Base-by-base conservation (phyloP, 805 yeast species). In the Zygotorulaspora chibaensis region DNA sequence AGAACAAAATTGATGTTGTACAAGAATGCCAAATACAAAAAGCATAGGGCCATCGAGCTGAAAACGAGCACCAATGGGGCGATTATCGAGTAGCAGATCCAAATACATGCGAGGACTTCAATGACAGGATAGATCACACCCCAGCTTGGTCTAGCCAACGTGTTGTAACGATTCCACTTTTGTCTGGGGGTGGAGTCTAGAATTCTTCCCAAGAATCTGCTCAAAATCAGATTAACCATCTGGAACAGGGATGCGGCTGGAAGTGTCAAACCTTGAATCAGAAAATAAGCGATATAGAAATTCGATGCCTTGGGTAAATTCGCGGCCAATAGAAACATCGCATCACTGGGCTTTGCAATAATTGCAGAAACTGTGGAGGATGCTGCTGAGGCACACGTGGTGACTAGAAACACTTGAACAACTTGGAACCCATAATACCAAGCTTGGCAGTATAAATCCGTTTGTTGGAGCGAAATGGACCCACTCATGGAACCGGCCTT, bases 391-490 rank as follows among this genome's bases (percentile, higher is more conserved):
- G 96, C 75, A 44, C 85, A 62, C 3, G 98, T 88, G 35, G 84
- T 75, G 40, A 90, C 95, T 47, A 93, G 65, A 67, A 91, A 93
- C 10, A 85, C 90, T 67, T 91, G 89, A 48, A 91, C 80, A 39
- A 89, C 91, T 71, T 87, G 89, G 78, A 91, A 91, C 1, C 86
- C 96, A 68, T 76, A 91, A 68, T 71, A 93, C 82, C 96, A 89
- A 30, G 81, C 76, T 65, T 91, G 99, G 52, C 93, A 84, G 75
- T 83, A 88, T 48, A 73, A 66, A 56, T 89, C 96, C 46, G 86
- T 77, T 45, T 80, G 76, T 58, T 88, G 91, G 8, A 70, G 62
- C 2, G 96, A 80, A 43, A 86, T 71, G 37, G 74, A 69, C 23
- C 98, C 98, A 28, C 86, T 72, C 42, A 83, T 61, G 55, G 76